A percentile compares a stretch with the other conserved stretches of the same genome.
phyloP scores from a whole-genome alignment of 2,329 filamentous ascomycete genomes.

The Fusarium sp. region DNA sequence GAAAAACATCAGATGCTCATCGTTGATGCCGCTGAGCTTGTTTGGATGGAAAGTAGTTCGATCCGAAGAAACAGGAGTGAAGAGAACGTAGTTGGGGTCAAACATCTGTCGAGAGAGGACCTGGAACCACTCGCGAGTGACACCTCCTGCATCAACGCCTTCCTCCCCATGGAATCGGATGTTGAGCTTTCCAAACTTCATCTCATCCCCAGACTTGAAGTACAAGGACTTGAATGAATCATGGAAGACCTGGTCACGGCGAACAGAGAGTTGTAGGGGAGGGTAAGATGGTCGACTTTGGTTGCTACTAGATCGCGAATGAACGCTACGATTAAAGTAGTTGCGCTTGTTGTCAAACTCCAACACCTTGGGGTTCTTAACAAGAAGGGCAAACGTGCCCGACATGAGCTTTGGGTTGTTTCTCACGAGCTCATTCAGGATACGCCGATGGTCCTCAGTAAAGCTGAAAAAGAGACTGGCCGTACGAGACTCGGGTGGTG shows the following conservation, averaged over 20 bases:
- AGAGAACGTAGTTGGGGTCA: conserved; percentile 95
- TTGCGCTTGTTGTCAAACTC: conserved; percentile 99
- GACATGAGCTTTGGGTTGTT: conserved; percentile 99
- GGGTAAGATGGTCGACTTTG: conserved; percentile 76
- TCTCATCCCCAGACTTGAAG: conserved; percentile 95
- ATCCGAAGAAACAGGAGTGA: conserved; percentile 95
- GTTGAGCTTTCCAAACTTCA: conserved; percentile 98
- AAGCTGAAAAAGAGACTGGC: conserved; percentile 96
- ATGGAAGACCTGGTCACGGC: conserved; percentile 94
- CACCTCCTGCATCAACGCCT: conserved; percentile 95
- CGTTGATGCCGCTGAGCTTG: conserved; percentile 90
- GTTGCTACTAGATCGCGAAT: conserved; percentile 71
- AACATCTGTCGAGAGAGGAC: conserved; percentile 98
- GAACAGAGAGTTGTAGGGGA: conserved; percentile 83
- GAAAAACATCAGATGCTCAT: conserved; percentile 97
- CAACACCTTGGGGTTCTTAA: conserved; percentile 98
- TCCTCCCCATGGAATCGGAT: conserved; percentile 98
- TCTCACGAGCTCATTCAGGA: conserved; percentile 95
- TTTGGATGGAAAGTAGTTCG: conserved; percentile 99
- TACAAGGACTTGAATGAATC: conserved; percentile 99
- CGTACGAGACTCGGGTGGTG: conserved; percentile 79
- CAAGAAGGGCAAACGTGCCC: conserved; percentile 92
- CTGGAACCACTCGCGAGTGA: conserved; percentile 99
- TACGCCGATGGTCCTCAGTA: conserved; percentile 96
- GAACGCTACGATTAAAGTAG: conserved; percentile 95